Percentiles rank a stretch among this genome's conserved stretches.
phyloP scores from a whole-genome alignment of 768 basidiomycete genomes.

The Podaxis sp. region DNA sequence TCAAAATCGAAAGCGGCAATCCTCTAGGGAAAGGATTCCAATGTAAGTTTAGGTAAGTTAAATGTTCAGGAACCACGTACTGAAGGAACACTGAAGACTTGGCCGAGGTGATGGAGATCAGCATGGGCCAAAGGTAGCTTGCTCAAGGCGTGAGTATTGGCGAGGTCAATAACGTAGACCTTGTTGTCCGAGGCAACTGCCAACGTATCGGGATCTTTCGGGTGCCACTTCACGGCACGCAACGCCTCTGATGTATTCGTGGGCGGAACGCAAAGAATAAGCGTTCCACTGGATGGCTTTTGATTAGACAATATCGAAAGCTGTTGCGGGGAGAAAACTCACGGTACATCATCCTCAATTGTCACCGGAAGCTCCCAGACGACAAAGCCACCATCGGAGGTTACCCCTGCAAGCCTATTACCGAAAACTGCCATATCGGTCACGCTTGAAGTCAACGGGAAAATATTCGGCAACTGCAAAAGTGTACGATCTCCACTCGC shows the following conservation, averaged over 20 bases:
- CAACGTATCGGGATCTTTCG: constrained; percentile 74
- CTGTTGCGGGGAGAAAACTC: constrained; percentile 31
- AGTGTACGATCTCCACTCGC: constrained; percentile 87
- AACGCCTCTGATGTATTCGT: constrained; percentile 59
- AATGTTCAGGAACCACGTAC: constrained; percentile 42
- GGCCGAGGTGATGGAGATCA: constrained; percentile 68
- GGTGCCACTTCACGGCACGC: constrained; percentile 87
- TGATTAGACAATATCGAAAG: constrained; percentile 9
- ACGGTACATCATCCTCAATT: constrained; percentile 88
- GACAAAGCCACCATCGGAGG: constrained; percentile 86
- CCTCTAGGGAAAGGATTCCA: constrained; percentile 43
- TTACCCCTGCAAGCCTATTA: constrained; percentile 82
- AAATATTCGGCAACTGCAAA: constrained; percentile 69
- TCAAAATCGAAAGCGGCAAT: constrained; percentile 88
- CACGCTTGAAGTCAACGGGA: constrained; percentile 62
- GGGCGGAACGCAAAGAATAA: constrained; percentile 71
- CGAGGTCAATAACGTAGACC: constrained; percentile 75
- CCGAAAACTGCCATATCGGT: constrained; percentile 86
- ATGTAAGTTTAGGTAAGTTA: not conserved
- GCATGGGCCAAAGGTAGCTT: constrained; percentile 68
- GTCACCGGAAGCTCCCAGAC: constrained; percentile 85
- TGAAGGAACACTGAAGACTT: constrained; percentile 67
- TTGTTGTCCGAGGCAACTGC: constrained; percentile 81
- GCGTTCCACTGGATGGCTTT: constrained; percentile 48
- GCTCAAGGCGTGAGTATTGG: constrained; percentile 56